Evolutionary conservation across 2,329 filamentous ascomycete species (phyloP).

Genomic region (Aspergillus felis): DNA sequence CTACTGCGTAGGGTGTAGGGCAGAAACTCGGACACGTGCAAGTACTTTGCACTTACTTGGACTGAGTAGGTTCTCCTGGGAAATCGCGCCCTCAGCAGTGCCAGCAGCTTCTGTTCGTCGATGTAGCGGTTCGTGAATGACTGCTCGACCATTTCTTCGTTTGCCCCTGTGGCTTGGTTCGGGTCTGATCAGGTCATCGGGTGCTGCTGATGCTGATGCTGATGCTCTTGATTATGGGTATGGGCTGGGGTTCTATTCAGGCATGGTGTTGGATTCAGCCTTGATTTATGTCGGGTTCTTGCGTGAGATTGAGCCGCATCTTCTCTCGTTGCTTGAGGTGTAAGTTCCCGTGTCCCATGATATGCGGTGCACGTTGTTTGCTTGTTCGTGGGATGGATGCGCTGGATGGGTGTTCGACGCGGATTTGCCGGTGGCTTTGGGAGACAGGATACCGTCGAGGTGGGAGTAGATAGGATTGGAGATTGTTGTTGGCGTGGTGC

Average conservation of each 20-base stretch:
- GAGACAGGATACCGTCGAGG: no score
- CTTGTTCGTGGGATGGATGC: no score
- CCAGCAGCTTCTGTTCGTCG: background rate
- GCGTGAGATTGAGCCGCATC: background rate
- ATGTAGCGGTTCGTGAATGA: conserved; percentile 3
- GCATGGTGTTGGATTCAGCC: background rate
- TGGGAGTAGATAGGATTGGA: no score
- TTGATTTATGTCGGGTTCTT: background rate
- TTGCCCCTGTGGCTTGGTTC: background rate
- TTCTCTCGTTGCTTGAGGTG: background rate
- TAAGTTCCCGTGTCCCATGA: no score
- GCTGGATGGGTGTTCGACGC: no score
- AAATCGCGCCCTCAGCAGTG: conserved; percentile 1
- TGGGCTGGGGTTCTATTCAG: background rate
- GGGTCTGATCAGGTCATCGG: background rate
- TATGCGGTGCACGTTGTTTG: no score
- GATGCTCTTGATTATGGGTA: background rate
- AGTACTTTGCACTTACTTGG: background rate
- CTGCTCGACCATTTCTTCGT: background rate
- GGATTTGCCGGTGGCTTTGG: no score
- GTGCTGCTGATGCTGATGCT: background rate
- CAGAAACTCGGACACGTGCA: no score
- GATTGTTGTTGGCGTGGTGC: no score
- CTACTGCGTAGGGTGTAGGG: no score
- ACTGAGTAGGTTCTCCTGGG: conserved; percentile 1